Evolutionary conservation across 805 yeast species (phyloP).

Genomic region (Ogataea pilisensis): DNA sequence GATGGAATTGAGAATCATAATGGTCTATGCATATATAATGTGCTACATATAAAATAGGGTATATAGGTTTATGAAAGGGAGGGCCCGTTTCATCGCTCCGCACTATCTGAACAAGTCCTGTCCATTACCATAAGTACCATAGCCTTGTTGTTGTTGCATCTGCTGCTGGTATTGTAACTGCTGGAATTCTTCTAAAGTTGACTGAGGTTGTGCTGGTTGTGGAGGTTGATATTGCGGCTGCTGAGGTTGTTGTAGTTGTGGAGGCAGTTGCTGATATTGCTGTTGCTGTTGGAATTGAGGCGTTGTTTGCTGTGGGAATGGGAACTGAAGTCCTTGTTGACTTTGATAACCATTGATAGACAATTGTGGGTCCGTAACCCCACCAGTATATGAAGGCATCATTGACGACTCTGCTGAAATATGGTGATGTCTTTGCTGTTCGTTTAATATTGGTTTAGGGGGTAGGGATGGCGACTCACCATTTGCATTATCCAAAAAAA

Average conservation of each 20-base stretch:
- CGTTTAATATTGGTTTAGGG: constrained; percentile 28
- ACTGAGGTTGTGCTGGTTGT: constrained; percentile 12
- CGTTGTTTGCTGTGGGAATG: not conserved
- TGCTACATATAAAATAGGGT: no score
- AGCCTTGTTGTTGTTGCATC: constrained; percentile 14
- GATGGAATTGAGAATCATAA: no score
- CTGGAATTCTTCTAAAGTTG: constrained; percentile 14
- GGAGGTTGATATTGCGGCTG: constrained; percentile 15
- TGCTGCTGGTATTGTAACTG: constrained; percentile 13
- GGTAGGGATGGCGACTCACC: constrained; percentile 23
- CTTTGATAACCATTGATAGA: not conserved
- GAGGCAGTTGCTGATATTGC: constrained; percentile 12
- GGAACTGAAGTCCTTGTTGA: not conserved
- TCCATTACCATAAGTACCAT: constrained; percentile 11
- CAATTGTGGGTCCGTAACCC: not conserved
- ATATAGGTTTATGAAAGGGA: not conserved
- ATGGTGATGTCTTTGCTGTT: constrained; percentile 26
- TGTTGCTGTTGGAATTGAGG: constrained; percentile 15
- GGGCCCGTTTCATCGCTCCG: no score
- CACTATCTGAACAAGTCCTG: constrained; percentile 10
- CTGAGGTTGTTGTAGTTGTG: not conserved
- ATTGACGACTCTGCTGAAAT: constrained; percentile 13
- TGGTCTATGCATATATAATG: no score
- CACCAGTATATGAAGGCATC: constrained; percentile 10
- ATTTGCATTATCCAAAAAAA: constrained; percentile 6